A percentile compares a stretch with the other conserved stretches of the same genome.
Conservation (phyloP, 2,329 filamentous ascomycete species). For the Bipolaris zeicola region DNA sequence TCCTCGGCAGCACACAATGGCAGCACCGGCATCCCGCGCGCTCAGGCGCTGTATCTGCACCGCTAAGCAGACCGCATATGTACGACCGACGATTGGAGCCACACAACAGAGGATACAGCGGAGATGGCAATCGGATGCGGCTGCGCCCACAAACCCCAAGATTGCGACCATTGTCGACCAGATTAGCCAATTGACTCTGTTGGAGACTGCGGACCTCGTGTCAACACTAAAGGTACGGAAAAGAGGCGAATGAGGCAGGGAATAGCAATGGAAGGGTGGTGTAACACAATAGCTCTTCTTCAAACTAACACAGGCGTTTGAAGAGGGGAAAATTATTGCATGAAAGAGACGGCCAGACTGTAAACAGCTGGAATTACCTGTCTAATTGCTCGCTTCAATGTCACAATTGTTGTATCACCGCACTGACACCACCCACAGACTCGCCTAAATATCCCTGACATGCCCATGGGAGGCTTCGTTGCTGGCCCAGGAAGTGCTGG, state of each 20-base stretch:
- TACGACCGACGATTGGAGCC: slow-evolving; percentile 41
- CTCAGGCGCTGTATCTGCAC: slow-evolving; percentile 53
- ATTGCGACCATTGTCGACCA: slow-evolving; percentile 95
- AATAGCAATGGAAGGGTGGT: neutral
- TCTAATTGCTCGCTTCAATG: neutral
- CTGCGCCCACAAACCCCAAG: slow-evolving; percentile 76
- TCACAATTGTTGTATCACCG: neutral
- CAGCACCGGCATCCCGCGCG: slow-evolving; percentile 52
- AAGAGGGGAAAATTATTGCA: neutral
- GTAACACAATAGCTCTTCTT: neutral
- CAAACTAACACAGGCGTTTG: neutral
- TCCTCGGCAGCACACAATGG: slow-evolving; percentile 46
- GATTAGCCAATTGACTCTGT: slow-evolving; percentile 95
- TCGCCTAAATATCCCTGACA: slow-evolving; percentile 95
- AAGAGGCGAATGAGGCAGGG: neutral
- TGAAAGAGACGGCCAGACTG: neutral
- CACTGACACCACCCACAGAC: slow-evolving; percentile 60
- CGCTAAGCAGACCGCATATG: slow-evolving; percentile 30
- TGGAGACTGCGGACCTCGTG: slow-evolving; percentile 97
- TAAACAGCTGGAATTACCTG: neutral
- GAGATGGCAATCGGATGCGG: slow-evolving; percentile 84
- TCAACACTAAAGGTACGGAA: slow-evolving; percentile 83
- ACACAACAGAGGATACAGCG: slow-evolving; percentile 56
- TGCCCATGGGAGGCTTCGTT: slow-evolving; percentile 91
- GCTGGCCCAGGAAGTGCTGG: slow-evolving; percentile 63